These are phyloP conservation scores for Bidens hawaiensis DNA, from an alignment of 140 eudicot species.

Conservation along the genomic window DNA sequence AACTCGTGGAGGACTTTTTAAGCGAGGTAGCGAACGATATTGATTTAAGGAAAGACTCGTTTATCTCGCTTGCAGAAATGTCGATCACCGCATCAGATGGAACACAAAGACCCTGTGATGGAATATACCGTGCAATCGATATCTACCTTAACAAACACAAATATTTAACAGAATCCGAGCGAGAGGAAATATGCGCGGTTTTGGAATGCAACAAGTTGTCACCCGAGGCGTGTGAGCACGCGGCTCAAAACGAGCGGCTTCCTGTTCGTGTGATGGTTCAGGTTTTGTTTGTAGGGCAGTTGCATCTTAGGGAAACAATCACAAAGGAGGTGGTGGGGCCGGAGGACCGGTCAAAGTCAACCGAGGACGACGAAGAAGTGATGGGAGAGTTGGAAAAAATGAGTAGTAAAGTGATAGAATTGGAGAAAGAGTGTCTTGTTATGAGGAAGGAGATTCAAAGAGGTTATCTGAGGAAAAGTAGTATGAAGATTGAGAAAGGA, in stretches of 20 bases:
- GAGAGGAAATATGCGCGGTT: conserved; percentile 50
- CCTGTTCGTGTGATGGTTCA: conserved; percentile 63
- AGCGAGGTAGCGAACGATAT: conserved; percentile 50
- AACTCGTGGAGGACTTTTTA: conserved; percentile 54
- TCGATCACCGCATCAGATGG: conserved; percentile 42
- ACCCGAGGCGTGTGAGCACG: conserved; percentile 58
- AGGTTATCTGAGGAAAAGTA: conserved; percentile 22
- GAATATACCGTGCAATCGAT: conserved; percentile 58
- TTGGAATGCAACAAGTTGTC: conserved; percentile 69
- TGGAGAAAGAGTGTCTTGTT: conserved; percentile 52
- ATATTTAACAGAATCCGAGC: conserved; percentile 57
- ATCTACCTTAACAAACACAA: conserved; percentile 54
- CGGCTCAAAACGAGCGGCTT: conserved; percentile 51
- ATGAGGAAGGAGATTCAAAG: conserved; percentile 55
- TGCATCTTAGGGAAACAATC: conserved; percentile 48
- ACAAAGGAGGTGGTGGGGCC: conserved; percentile 33
- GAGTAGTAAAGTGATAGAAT: conserved; percentile 51
- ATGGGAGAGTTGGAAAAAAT: conserved; percentile 46
- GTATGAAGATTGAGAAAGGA: conserved; percentile 13
- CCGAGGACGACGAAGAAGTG: conserved; percentile 26
- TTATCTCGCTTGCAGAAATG: conserved; percentile 51
- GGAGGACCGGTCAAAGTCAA: conserved; percentile 1
- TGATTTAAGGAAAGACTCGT: conserved; percentile 43
- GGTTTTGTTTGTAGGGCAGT: conserved; percentile 53
- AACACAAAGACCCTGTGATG: conserved; percentile 42